phyloP scores from a whole-genome alignment of 305 asterid genomes.

The Andrographis paniculata region DNA sequence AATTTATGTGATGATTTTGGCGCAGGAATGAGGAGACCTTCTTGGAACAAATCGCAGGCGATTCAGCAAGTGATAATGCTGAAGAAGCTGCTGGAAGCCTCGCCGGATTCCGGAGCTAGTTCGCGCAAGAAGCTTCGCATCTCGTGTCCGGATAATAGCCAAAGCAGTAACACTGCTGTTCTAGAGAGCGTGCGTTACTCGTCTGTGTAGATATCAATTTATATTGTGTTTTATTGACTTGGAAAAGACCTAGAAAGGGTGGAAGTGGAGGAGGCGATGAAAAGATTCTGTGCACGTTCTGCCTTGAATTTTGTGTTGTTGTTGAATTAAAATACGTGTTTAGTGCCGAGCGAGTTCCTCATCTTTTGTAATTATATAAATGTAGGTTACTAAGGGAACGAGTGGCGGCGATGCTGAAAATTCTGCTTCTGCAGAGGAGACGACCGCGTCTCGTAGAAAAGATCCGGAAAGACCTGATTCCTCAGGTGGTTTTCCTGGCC shows the following conservation, averaged over 20 bases:
- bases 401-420: conserved; percentile 30
- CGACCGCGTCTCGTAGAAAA: conserved; percentile 21
- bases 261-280: conserved; percentile 1
- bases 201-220: neutral
- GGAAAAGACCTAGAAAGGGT: conserved; percentile 9
- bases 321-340: conserved; percentile 2
- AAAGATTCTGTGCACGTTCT: conserved; percentile 22
- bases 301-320: conserved; percentile 24
- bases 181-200: conserved; percentile 41
- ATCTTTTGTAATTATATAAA: conserved; percentile 12
- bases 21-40: conserved; percentile 56
- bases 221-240: neutral
- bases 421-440: conserved; percentile 33
- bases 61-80: conserved; percentile 57
- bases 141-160: conserved; percentile 20
- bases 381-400: conserved; percentile 37
- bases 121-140: conserved; percentile 31
- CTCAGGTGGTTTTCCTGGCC: conserved; percentile 24
- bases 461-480: conserved; percentile 32
- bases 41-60: conserved; percentile 64
- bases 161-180: conserved; percentile 18
- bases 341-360: neutral
- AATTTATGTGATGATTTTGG: neutral
- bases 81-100: conserved; percentile 41
- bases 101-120: conserved; percentile 30